Conservation (phyloP, 768 basidiomycete species). For the Hericium rajendrae region DNA sequence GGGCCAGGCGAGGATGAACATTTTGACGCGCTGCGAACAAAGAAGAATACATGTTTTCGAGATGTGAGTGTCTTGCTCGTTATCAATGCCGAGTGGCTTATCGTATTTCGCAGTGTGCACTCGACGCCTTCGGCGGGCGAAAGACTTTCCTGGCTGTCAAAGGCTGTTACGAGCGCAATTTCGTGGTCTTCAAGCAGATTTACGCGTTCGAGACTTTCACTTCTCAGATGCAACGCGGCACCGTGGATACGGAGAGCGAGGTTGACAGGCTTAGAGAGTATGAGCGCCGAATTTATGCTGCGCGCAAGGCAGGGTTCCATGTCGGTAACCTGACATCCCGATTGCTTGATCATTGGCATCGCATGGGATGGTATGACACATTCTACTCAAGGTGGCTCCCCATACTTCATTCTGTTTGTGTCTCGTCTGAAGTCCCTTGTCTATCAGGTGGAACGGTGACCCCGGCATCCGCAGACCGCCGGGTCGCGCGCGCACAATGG, state of each 20-base stretch:
- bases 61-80: conserved; percentile 36
- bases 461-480: conserved; percentile 13
- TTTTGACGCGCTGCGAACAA: conserved; percentile 68
- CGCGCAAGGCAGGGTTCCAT: conserved; percentile 56
- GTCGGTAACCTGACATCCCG: conserved; percentile 67
- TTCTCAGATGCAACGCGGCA: conserved; percentile 27
- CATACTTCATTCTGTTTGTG: not conserved
- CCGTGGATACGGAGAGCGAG: conserved; percentile 38
- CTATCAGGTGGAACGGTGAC: conserved; percentile 12
- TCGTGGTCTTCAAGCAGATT: conserved; percentile 78
- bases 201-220: conserved; percentile 55
- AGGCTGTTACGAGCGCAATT: conserved; percentile 79
- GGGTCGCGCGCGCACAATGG: conserved; percentile 12
- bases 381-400: conserved; percentile 57
- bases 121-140: conserved; percentile 61
- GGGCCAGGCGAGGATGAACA: conserved; percentile 61
- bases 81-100: not conserved
- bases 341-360: conserved; percentile 74
- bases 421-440: not conserved
- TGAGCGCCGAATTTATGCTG: conserved; percentile 58
- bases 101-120: conserved; percentile 42
- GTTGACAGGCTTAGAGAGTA: conserved; percentile 62
- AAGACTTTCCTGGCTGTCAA: conserved; percentile 81
- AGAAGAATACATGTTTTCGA: conserved; percentile 75
- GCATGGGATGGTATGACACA: conserved; percentile 65